Conservation (phyloP, 768 basidiomycete genomes). For the Antrodiella citrinella region DNA sequence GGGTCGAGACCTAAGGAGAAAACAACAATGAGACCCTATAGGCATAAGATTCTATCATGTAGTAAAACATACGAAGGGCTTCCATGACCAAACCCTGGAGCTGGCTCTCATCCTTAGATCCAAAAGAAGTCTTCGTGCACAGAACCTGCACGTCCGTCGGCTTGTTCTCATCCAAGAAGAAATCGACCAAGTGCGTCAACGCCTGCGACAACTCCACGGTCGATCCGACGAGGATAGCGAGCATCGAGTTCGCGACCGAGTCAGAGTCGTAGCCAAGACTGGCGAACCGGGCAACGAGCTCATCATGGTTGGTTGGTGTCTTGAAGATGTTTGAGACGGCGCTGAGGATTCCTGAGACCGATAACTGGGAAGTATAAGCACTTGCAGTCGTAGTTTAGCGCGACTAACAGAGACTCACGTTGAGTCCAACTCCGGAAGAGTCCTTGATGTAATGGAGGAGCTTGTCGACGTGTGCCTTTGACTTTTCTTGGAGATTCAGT, state of each 20-base stretch:
- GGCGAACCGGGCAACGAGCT: conserved; percentile 49
- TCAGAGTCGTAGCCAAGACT: conserved; percentile 50
- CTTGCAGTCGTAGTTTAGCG: not conserved
- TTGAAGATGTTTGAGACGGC: conserved; percentile 42
- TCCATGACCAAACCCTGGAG: conserved; percentile 59
- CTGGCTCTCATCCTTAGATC: conserved; percentile 30
- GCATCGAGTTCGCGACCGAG: conserved; percentile 56
- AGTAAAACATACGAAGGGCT: conserved; percentile 51
- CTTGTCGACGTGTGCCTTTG: conserved; percentile 42
- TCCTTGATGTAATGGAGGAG: conserved; percentile 51
- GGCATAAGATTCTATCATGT: not conserved
- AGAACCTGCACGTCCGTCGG: conserved; percentile 12
- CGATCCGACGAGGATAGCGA: conserved; percentile 62
- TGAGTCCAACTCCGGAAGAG: conserved; percentile 17
- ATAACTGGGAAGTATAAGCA: no score
- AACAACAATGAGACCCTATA: conserved; percentile 5
- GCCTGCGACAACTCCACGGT: conserved; percentile 67
- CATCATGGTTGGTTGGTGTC: conserved; percentile 32
- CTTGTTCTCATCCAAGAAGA: conserved; percentile 49
- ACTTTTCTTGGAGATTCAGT: conserved; percentile 45
- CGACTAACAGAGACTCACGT: not conserved
- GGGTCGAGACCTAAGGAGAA: conserved; percentile 54
- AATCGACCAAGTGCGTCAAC: conserved; percentile 57
- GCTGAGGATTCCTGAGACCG: conserved; percentile 34
- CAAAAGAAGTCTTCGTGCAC: conserved; percentile 13